Percentiles rank a stretch among this genome's conserved stretches.
These are phyloP conservation scores for Cytospora chrysosperma DNA, from an alignment of 2,329 filamentous ascomycete species.

Conservation along the genomic window DNA sequence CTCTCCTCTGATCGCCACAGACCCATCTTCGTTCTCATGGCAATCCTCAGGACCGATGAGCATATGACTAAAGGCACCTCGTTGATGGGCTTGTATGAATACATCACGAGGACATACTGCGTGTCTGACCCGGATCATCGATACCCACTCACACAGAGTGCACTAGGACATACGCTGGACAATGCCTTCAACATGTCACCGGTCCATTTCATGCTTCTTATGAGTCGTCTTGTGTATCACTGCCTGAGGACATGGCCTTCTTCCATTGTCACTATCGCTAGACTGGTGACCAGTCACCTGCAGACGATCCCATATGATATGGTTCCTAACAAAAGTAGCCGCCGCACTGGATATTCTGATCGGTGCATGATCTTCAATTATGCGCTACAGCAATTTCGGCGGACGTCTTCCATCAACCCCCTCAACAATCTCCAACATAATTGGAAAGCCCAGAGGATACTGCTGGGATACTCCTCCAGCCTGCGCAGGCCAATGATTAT, in stretches of 20 bases:
- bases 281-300: conserved; percentile 31
- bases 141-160: conserved; percentile 19
- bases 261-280: conserved; percentile 31
- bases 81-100: conserved; percentile 35
- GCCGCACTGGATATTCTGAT: conserved; percentile 29
- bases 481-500: conserved; percentile 52
- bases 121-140: conserved; percentile 18
- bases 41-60: conserved; percentile 38
- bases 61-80: conserved; percentile 33
- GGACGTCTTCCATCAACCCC: conserved; percentile 34
- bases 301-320: conserved; percentile 17
- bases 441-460: conserved; percentile 57
- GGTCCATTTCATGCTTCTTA: conserved; percentile 27
- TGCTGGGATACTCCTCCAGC: conserved; percentile 52
- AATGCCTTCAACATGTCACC: conserved; percentile 29
- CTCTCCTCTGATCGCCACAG: conserved; percentile 35
- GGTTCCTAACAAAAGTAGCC: conserved; percentile 13
- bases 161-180: conserved; percentile 26
- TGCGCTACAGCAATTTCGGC: conserved; percentile 38
- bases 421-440: conserved; percentile 44
- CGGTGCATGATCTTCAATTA: conserved; percentile 42
- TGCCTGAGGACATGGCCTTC: conserved; percentile 33
- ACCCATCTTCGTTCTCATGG: conserved; percentile 40
- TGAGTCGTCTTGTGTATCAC: conserved; percentile 32
- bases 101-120: conserved; percentile 31